phyloP scores from a whole-genome alignment of 345 rosid species.

The Pistacia integerrima region DNA sequence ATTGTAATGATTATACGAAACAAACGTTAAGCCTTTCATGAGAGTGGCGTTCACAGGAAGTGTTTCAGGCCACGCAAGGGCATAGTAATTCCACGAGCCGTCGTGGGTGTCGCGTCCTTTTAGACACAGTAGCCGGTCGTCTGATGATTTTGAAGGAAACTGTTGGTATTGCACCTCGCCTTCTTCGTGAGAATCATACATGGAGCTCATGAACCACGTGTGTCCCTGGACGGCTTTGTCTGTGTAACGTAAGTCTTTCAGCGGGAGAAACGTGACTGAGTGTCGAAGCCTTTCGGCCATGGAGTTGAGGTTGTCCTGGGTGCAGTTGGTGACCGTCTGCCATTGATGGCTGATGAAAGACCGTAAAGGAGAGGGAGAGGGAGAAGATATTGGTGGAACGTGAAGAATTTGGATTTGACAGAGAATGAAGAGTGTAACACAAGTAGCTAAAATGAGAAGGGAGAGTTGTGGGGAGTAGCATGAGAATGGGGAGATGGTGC shows the following conservation, averaged over 20 bases:
- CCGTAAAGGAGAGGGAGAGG: constrained; percentile 27
- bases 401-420: constrained; percentile 41
- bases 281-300: constrained; percentile 44
- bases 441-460: constrained; percentile 23
- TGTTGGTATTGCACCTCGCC: constrained; percentile 66
- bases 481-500: constrained; percentile 9
- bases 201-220: constrained; percentile 85
- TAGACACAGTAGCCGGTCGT: constrained; percentile 58
- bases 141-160: constrained; percentile 63
- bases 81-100: constrained; percentile 75
- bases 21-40: constrained; percentile 61
- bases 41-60: constrained; percentile 54
- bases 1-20: constrained; percentile 66
- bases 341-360: constrained; percentile 23
- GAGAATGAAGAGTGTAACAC: constrained; percentile 33
- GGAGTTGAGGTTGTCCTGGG: constrained; percentile 17
- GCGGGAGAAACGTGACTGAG: constrained; percentile 61
- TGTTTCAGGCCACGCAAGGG: constrained; percentile 63
- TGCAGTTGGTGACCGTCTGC: constrained; percentile 21
- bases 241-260: constrained; percentile 61
- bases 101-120: constrained; percentile 63
- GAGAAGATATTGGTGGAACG: constrained; percentile 6
- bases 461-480: constrained; percentile 31
- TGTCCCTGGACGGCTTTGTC: constrained; percentile 51
- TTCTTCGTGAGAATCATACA: constrained; percentile 56